A percentile compares a stretch with the other conserved stretches of the same genome.
These are phyloP conservation scores for Sphaerosporella brunnea DNA, from an alignment of 495 filamentous ascomycete species.

Conservation along the genomic window DNA sequence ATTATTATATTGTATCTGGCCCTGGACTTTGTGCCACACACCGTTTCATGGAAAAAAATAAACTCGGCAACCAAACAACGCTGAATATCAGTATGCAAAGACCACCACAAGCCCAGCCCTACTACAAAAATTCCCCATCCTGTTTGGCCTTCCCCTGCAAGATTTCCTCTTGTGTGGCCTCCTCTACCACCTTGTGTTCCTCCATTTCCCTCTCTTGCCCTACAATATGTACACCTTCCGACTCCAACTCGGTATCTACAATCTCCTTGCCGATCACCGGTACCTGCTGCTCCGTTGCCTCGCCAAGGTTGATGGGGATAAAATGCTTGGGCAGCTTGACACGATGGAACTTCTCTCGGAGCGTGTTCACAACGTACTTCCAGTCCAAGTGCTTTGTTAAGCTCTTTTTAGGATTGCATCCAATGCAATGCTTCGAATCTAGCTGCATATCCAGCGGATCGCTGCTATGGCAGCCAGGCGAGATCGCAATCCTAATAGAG, in stretches of 20 bases:
- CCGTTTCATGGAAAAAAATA: too few species aligned
- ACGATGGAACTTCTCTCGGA: slow-evolving; percentile 83
- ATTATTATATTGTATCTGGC: too few species aligned
- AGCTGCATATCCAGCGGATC: slow-evolving; percentile 91
- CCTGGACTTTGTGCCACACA: too few species aligned
- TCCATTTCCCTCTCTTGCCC: background rate
- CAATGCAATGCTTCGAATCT: slow-evolving; percentile 86
- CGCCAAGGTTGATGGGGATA: slow-evolving; percentile 63
- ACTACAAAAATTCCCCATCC: too few species aligned
- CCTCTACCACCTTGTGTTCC: background rate
- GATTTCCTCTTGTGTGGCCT: background rate
- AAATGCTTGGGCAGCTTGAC: slow-evolving; percentile 92
- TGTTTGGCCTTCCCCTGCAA: background rate
- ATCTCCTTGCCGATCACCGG: slow-evolving; percentile 6
- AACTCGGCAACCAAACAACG: too few species aligned
- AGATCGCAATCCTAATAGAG: slow-evolving; percentile 87
- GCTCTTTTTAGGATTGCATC: slow-evolving; percentile 71
- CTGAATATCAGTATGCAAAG: too few species aligned
- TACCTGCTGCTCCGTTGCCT: slow-evolving; percentile 9
- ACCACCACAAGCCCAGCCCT: too few species aligned
- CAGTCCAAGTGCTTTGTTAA: slow-evolving; percentile 85
- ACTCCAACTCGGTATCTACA: background rate
- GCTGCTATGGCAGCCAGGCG: slow-evolving; percentile 85
- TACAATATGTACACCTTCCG: too few species aligned
- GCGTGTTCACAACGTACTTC: slow-evolving; percentile 85